A percentile compares a stretch with the other conserved stretches of the same genome.
Conservation (phyloP, 2,329 filamentous ascomycete genomes). For the Pestalotiopsis sp. region DNA sequence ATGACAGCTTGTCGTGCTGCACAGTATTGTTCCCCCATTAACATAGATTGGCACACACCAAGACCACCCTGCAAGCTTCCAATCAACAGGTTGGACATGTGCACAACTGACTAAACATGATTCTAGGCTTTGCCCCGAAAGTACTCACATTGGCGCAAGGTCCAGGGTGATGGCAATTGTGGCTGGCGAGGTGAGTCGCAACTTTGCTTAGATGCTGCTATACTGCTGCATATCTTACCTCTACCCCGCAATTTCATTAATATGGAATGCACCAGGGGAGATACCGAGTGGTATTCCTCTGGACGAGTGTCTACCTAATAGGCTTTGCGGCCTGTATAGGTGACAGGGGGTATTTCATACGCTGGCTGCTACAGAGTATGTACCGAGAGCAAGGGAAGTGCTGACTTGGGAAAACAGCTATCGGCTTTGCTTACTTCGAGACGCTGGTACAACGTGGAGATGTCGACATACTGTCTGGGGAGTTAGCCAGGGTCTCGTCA, state of each 20-base stretch:
- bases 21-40: neutral
- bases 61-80: neutral
- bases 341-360: too few species aligned
- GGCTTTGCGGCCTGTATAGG: neutral
- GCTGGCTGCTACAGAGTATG: too few species aligned
- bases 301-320: neutral
- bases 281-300: neutral
- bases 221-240: conserved; percentile 18
- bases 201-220: conserved; percentile 16
- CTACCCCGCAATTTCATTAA: conserved; percentile 25
- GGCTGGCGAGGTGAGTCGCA: conserved; percentile 87
- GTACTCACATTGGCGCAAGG: conserved; percentile 84
- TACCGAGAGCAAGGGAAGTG: too few species aligned
- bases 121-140: conserved; percentile 75
- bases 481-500: conserved; percentile 71
- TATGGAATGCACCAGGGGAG: neutral
- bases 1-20: neutral
- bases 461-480: conserved; percentile 65
- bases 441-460: conserved; percentile 72
- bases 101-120: neutral
- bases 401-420: conserved; percentile 57
- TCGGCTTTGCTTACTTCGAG: conserved; percentile 93
- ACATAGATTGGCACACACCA: conserved; percentile 20
- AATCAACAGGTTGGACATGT: neutral
- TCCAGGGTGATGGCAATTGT: conserved; percentile 93